Percentiles rank a stretch among this genome's conserved stretches.
Evolutionary conservation across 345 rosid genomes (phyloP).

Genomic region (Conringia planisiliqua): DNA sequence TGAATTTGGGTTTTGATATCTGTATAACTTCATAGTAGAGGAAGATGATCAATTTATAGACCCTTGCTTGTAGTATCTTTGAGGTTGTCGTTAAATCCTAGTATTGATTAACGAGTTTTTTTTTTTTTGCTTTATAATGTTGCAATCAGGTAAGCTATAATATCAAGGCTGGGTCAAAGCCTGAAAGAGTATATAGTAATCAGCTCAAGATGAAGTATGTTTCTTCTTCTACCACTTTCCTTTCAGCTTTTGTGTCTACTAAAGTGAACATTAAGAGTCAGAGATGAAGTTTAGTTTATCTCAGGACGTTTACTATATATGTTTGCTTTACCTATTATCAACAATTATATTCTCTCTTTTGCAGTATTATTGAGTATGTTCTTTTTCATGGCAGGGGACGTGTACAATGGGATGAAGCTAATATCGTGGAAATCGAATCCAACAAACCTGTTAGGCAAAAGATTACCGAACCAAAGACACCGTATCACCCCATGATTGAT

Average conservation of each 20-base stretch:
- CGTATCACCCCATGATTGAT: slow-evolving; percentile 86
- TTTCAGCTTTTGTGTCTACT: not conserved
- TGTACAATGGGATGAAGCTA: slow-evolving; percentile 87
- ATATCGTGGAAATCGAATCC: slow-evolving; percentile 85
- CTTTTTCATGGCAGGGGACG: slow-evolving; percentile 43
- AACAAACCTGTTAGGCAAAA: slow-evolving; percentile 94
- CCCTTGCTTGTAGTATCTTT: too few relatives aligned
- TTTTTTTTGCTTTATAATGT: not conserved
- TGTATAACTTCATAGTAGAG: too few relatives aligned
- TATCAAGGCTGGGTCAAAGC: not conserved
- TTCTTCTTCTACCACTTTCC: slow-evolving; percentile 1
- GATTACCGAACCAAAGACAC: slow-evolving; percentile 97
- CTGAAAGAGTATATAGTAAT: not conserved
- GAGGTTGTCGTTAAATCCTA: too few relatives aligned
- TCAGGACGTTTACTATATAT: not conserved
- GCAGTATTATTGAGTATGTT: not conserved
- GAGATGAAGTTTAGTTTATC: not conserved
- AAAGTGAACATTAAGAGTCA: not conserved
- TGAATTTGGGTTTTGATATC: not conserved
- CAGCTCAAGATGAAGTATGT: slow-evolving; percentile 29
- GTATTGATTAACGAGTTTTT: too few relatives aligned
- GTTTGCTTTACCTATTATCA: not conserved
- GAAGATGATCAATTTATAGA: too few relatives aligned
- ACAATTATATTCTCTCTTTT: not conserved
- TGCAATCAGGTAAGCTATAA: slow-evolving; percentile 12